Evolutionary conservation across 2,329 filamentous ascomycete species (phyloP), one percentile per base, ranked within the genome.

Genomic region (Nemania sp.): DNA sequence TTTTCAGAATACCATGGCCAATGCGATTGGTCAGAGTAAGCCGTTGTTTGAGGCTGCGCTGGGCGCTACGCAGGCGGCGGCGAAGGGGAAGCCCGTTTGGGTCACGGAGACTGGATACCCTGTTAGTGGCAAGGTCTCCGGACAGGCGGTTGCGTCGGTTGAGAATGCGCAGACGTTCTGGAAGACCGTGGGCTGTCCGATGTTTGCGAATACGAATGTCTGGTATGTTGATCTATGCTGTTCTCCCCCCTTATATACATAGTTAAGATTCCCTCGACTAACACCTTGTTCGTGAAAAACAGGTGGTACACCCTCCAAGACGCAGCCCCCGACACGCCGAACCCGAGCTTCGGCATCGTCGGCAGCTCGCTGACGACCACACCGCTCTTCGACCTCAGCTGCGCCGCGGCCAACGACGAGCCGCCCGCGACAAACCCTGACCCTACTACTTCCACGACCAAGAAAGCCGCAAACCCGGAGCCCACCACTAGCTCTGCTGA

Each of bases 91-190:
- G 79, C 77, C 82, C 15, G 81, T 95, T 63, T 94, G 89, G 89
- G 81, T 95, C 59, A 94, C 91, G 23, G 91, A 96, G 80, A 94
- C 90, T 14, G 91, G 91, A 61, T 94, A 89, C 84, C 91, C 91
- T 43, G 84, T 91, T 48, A 84, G 79, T 64, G 91, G 91, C 51
- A 74, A 81, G 60, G 79, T 75, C 1, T 73, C 80, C 57, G 85
- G 84, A 62, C 68, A 81, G 43, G 89, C 83, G 34, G 79, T 87
- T 8, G 78, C 91, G 5, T 85, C 77, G 30, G 59, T 75, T 26
- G 75, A 79, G 48, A 92, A 93, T 68, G 90, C 91, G 37, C 79
- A 89, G 76, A 80, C 73, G n/a, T 96, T 84, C 80, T 96, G 90
- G 88, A 79, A 89, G 63, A 76, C 87, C 40, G 88, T 93, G 47